phyloP scores from a whole-genome alignment of 441 rosid genomes.

The Pelargonium citronellum region DNA sequence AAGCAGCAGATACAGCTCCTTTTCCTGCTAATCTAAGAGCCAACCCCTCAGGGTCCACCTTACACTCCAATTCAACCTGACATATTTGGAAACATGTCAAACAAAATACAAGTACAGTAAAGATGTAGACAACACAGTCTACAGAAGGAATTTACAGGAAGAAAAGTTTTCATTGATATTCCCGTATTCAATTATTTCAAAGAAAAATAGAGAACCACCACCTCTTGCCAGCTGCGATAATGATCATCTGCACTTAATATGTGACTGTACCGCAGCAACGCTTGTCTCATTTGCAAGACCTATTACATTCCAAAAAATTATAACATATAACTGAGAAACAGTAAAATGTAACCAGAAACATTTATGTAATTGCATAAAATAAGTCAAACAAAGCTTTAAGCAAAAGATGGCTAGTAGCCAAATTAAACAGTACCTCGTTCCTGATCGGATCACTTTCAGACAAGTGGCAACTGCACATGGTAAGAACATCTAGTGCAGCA shows the following conservation, averaged over 20 bases:
- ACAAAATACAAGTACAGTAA: slow-evolving; percentile 14
- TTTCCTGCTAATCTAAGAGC: slow-evolving; percentile 95
- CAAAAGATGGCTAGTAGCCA: slow-evolving; percentile 15
- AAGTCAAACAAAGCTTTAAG: slow-evolving; percentile 6
- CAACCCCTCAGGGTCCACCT: slow-evolving; percentile 93
- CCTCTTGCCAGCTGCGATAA: slow-evolving; percentile 98
- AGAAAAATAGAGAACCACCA: slow-evolving; percentile 31
- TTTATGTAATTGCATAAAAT: slow-evolving; percentile 8
- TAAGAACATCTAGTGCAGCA: slow-evolving; percentile 88
- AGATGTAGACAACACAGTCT: slow-evolving; percentile 11
- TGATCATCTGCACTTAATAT: slow-evolving; percentile 83
- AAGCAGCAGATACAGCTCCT: slow-evolving; percentile 98
- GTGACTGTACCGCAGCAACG: slow-evolving; percentile 86
- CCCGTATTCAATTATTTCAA: slow-evolving; percentile 12
- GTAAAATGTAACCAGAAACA: slow-evolving; percentile 4
- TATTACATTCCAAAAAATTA: slow-evolving; percentile 26
- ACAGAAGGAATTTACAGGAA: neutral
- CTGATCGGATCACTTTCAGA: slow-evolving; percentile 54
- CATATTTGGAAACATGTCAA: slow-evolving; percentile 20
- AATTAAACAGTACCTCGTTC: slow-evolving; percentile 44
- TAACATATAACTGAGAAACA: slow-evolving; percentile 13
- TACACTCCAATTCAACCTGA: slow-evolving; percentile 89
- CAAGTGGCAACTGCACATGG: slow-evolving; percentile 98
- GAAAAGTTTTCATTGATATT: slow-evolving; percentile 11
- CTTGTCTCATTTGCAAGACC: slow-evolving; percentile 80